phyloP scores from a whole-genome alignment of 1,139 yeast genomes.

The Suhomyces wounanorum region DNA sequence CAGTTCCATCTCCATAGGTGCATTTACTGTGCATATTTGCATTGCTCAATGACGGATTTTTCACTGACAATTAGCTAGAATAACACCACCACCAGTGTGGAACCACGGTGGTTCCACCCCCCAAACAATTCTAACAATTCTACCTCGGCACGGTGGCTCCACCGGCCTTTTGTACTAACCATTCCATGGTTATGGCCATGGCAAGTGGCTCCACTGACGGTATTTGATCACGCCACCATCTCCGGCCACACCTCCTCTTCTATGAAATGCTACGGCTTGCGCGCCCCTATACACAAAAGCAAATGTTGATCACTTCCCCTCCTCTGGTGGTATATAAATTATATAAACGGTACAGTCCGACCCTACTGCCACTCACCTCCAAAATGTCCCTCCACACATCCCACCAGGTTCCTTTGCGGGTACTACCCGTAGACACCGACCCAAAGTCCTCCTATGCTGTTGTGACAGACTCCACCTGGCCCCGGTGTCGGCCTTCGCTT shows the following conservation, averaged over 20 bases:
- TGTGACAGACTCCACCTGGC: background rate
- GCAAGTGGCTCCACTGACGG: background rate
- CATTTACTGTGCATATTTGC: too few relatives aligned
- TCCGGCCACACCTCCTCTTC: conserved; percentile 2
- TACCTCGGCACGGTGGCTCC: background rate
- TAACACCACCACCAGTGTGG: background rate
- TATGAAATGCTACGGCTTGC: conserved; percentile 8
- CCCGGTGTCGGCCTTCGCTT: conserved; percentile 11
- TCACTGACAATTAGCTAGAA: background rate
- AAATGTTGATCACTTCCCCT: conserved; percentile 15
- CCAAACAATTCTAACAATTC: too few relatives aligned
- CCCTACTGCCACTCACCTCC: background rate
- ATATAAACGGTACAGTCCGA: conserved; percentile 8
- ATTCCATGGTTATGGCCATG: background rate
- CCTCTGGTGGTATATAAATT: conserved; percentile 11
- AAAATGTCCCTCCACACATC: conserved; percentile 3
- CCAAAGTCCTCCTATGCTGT: conserved; percentile 5
- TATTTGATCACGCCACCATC: conserved; percentile 10
- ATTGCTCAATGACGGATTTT: background rate
- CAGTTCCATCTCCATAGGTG: background rate
- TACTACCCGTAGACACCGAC: conserved; percentile 15
- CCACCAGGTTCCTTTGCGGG: conserved; percentile 18
- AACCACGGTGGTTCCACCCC: background rate
- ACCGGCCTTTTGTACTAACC: background rate
- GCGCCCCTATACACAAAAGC: conserved; percentile 12